A percentile compares a stretch with the other conserved stretches of the same genome.
phyloP scores from a whole-genome alignment of 2,329 filamentous ascomycete species.

The Metarhizium rileyi region DNA sequence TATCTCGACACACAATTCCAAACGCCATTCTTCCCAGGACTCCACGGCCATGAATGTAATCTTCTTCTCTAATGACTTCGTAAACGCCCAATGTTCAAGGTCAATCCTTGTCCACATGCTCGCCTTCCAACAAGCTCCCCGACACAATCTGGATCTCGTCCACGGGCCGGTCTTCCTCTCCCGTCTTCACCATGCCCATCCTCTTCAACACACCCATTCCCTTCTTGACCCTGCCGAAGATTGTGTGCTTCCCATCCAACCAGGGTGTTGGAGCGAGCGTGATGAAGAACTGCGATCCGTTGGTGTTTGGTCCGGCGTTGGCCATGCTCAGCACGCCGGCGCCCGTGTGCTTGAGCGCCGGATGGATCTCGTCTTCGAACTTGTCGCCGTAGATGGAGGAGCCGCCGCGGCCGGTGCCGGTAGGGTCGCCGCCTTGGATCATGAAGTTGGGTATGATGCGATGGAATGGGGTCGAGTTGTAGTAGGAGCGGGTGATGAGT shows the following conservation, averaged over 20 bases:
- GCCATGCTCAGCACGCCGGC: constrained; percentile 95
- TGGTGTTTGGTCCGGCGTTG: constrained; percentile 85
- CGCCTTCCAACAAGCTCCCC: constrained; percentile 59
- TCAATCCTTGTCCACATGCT: constrained; percentile 21
- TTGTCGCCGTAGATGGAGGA: constrained; percentile 84
- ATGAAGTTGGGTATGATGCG: constrained; percentile 95
- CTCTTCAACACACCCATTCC: constrained; percentile 78
- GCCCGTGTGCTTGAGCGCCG: constrained; percentile 77
- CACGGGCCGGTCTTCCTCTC: constrained; percentile 65
- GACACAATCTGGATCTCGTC: constrained; percentile 74
- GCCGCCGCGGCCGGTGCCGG: constrained; percentile 84
- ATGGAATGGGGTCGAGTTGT: constrained; percentile 79
- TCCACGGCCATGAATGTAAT: not conserved
- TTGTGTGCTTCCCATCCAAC: constrained; percentile 94
- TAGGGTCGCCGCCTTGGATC: constrained; percentile 91
- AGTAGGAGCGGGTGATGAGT: constrained; percentile 76
- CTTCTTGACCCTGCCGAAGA: constrained; percentile 82
- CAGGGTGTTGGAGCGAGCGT: constrained; percentile 90
- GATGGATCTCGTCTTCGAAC: constrained; percentile 84
- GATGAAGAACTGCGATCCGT: constrained; percentile 93
- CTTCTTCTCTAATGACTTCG: not conserved
- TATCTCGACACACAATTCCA: not conserved
- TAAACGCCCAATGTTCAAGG: not conserved
- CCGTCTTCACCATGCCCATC: constrained; percentile 82
- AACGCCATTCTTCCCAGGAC: not conserved